Conservation (phyloP, 192 early-diverging fungal species). For the Backusella morwellensis region DNA sequence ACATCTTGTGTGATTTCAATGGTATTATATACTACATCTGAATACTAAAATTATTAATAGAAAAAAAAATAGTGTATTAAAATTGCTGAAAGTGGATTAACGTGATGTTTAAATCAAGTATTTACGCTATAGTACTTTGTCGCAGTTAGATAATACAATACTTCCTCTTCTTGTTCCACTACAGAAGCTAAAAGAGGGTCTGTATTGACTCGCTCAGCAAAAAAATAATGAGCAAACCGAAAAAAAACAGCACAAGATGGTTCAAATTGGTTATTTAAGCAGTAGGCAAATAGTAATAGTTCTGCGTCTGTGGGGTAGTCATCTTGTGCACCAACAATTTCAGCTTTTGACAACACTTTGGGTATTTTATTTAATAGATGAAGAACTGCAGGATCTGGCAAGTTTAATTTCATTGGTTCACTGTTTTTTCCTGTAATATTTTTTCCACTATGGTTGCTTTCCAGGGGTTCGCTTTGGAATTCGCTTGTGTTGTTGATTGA, state of each 20-base stretch:
- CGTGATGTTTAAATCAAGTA: neutral
- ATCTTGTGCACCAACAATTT: neutral
- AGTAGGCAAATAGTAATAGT: neutral
- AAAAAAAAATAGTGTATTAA: neutral
- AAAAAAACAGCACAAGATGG: neutral
- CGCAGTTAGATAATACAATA: neutral
- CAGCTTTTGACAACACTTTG: neutral
- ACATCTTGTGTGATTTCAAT: neutral
- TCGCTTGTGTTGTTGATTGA: neutral
- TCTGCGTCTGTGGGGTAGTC: neutral
- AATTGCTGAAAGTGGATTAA: neutral
- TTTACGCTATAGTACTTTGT: neutral
- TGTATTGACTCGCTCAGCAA: neutral
- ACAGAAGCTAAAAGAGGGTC: neutral
- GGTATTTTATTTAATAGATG: neutral
- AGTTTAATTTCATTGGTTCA: neutral
- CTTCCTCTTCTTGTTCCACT: neutral
- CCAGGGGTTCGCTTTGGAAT: neutral
- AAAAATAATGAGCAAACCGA: neutral
- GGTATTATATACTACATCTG: neutral
- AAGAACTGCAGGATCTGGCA: neutral
- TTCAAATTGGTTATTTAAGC: neutral
- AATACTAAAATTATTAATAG: neutral
- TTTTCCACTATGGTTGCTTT: neutral
- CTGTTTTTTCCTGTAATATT: neutral